These are phyloP conservation scores for Coniophora puteana DNA, from an alignment of 1,284 basidiomycete species.

Conservation along the genomic window DNA sequence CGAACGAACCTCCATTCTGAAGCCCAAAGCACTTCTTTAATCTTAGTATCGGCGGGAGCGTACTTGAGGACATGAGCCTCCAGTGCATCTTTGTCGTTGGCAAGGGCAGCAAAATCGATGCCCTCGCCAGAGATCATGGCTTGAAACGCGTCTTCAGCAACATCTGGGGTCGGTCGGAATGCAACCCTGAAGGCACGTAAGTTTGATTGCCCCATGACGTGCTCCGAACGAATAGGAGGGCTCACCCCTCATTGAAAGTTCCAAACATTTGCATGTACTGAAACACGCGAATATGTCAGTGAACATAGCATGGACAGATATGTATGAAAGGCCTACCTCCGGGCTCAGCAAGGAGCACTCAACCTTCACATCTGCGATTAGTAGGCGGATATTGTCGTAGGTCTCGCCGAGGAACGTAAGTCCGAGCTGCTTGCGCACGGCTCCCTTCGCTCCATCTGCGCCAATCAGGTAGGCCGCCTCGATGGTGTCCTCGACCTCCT, in stretches of 20 bases:
- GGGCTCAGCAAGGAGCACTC: too few relatives aligned
- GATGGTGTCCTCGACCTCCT: conserved; percentile 11
- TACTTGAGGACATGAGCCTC: too few relatives aligned
- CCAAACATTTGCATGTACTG: too few relatives aligned
- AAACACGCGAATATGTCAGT: too few relatives aligned
- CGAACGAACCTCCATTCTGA: conserved; percentile 16
- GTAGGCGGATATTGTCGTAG: conserved; percentile 20
- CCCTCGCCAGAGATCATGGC: background rate
- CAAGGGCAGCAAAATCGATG: background rate
- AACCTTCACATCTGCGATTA: conserved; percentile 29
- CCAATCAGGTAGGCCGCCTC: conserved; percentile 14
- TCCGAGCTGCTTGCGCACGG: conserved; percentile 1
- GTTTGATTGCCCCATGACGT: conserved; percentile 8
- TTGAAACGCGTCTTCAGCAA: conserved; percentile 1
- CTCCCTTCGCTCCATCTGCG: conserved; percentile 16
- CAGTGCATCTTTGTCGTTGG: background rate
- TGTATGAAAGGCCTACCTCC: too few relatives aligned
- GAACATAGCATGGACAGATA: too few relatives aligned
- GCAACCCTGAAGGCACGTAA: conserved; percentile 5
- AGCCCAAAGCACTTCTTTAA: conserved; percentile 13
- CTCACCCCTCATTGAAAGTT: too few relatives aligned
- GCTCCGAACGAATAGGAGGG: too few relatives aligned
- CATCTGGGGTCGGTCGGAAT: conserved; percentile 8
- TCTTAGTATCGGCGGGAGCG: conserved; percentile 10
- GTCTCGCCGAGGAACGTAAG: conserved; percentile 1